phyloP scores from a whole-genome alignment of 768 basidiomycete species.

The Agaricus subrufescens region DNA sequence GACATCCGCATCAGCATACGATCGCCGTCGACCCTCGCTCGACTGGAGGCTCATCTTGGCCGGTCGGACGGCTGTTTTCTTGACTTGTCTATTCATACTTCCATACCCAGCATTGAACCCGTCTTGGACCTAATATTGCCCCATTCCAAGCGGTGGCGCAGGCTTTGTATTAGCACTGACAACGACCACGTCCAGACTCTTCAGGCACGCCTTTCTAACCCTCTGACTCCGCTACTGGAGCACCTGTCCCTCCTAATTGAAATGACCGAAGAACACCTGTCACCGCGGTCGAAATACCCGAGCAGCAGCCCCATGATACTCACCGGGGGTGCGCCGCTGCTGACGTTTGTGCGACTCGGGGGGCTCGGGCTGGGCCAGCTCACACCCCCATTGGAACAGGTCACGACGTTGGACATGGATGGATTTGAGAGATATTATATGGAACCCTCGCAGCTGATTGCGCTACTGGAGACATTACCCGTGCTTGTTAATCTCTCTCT shows the following conservation, averaged over 20 bases:
- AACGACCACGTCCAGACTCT: constrained; percentile 21
- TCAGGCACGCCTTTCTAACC: constrained; percentile 19
- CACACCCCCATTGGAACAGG: constrained; percentile 28
- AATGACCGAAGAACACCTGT: constrained; percentile 17
- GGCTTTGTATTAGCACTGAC: constrained; percentile 27
- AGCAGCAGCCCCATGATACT: constrained; percentile 26
- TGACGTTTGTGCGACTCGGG: constrained; percentile 37
- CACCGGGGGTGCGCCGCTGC: constrained; percentile 22
- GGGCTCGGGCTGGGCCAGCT: constrained; percentile 35
- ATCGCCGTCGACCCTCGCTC: constrained; percentile 17
- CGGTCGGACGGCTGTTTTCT: constrained; percentile 33
- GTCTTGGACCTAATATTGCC: constrained; percentile 25
- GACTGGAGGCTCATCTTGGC: constrained; percentile 30
- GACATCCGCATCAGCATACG: constrained; percentile 28
- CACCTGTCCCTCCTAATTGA: constrained; percentile 35
- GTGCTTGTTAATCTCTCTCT: constrained; percentile 37
- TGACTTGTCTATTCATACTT: constrained; percentile 25
- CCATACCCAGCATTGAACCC: constrained; percentile 17
- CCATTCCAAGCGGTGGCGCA: constrained; percentile 35
- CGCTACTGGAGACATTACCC: constrained; percentile 28
- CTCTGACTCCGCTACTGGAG: constrained; percentile 28
- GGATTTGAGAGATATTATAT: constrained; percentile 32
- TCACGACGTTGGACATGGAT: constrained; percentile 41
- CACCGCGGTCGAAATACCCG: constrained; percentile 27
- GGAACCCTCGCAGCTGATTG: constrained; percentile 29